phyloP scores from a whole-genome alignment of 768 basidiomycete genomes.

The Lepiota brunneoincarnata region DNA sequence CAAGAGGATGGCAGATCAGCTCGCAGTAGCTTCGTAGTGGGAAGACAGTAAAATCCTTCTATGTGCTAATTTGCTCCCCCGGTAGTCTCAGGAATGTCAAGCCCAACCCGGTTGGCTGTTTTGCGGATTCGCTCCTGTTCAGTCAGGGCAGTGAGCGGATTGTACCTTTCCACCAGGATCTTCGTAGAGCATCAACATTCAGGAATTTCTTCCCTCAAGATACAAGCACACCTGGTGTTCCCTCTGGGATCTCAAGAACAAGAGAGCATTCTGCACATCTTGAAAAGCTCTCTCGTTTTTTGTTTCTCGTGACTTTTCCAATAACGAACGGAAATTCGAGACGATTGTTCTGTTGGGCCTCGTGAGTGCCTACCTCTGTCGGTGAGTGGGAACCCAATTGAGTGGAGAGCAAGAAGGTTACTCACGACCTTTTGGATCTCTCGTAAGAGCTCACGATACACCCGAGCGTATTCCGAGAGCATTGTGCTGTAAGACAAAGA shows the following conservation, averaged over 20 bases:
- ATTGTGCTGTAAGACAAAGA: constrained; percentile 14
- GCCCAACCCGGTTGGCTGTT: constrained; percentile 83
- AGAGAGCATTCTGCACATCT: constrained; percentile 56
- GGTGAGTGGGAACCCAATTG: neutral
- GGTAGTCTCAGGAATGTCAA: constrained; percentile 70
- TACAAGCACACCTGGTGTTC: constrained; percentile 58
- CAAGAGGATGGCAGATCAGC: no score
- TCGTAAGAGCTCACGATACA: constrained; percentile 52
- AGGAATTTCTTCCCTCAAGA: neutral
- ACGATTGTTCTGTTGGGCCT: constrained; percentile 40
- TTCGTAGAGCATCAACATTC: constrained; percentile 23
- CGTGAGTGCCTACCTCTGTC: constrained; percentile 31
- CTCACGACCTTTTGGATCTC: constrained; percentile 55
- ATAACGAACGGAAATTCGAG: constrained; percentile 51
- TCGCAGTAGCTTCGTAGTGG: no score
- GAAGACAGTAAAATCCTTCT: neutral
- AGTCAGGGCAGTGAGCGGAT: constrained; percentile 78
- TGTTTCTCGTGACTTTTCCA: constrained; percentile 37
- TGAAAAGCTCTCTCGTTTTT: constrained; percentile 28
- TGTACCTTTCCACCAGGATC: constrained; percentile 84
- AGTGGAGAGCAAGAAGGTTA: constrained; percentile 1
- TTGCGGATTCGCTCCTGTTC: constrained; percentile 78
- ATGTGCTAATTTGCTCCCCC: constrained; percentile 15
- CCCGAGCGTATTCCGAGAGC: constrained; percentile 29
- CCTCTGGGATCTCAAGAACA: constrained; percentile 72